Evolutionary conservation across 2,329 filamentous ascomycete genomes (phyloP).

Genomic region (Clonostachys rosea): DNA sequence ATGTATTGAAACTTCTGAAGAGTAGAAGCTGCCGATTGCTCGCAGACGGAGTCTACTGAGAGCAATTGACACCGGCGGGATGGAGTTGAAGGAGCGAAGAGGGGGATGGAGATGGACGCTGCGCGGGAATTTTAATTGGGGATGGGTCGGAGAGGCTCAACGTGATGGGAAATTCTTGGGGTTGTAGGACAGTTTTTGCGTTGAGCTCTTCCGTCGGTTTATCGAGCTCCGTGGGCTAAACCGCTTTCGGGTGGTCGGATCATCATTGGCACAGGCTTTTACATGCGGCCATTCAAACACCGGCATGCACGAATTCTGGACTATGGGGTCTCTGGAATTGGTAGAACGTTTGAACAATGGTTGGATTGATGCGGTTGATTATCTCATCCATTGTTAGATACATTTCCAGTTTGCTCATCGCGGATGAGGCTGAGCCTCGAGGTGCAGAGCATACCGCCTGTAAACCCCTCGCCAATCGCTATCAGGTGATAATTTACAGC

Average conservation of each 20-base stretch:
- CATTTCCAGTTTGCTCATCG: too few relatives aligned
- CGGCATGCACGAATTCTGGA: too few relatives aligned
- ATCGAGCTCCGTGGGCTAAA: not conserved
- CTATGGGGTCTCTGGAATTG: too few relatives aligned
- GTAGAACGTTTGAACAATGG: too few relatives aligned
- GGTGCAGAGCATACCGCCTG: too few relatives aligned
- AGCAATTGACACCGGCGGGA: constrained; percentile 4
- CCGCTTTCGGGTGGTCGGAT: not conserved
- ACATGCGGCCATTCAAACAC: too few relatives aligned
- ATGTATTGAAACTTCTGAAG: constrained; percentile 1
- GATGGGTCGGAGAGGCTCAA: constrained; percentile 11
- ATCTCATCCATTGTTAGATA: too few relatives aligned
- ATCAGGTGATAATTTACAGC: too few relatives aligned
- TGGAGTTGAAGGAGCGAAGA: constrained; percentile 7
- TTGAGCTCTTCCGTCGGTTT: not conserved
- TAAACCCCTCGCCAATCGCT: too few relatives aligned
- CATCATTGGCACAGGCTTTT: too few relatives aligned
- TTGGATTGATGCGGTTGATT: too few relatives aligned
- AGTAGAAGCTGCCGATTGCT: constrained; percentile 2
- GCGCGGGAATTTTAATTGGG: constrained; percentile 6
- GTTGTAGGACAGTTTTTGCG: constrained; percentile 17
- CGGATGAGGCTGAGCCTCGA: too few relatives aligned
- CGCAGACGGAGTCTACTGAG: constrained; percentile 4
- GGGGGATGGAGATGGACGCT: constrained; percentile 8
- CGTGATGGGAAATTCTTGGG: constrained; percentile 29